Percentiles rank a stretch among this genome's conserved stretches.
Conservation (phyloP, 495 filamentous ascomycete genomes). For the Xylaria longipes region DNA sequence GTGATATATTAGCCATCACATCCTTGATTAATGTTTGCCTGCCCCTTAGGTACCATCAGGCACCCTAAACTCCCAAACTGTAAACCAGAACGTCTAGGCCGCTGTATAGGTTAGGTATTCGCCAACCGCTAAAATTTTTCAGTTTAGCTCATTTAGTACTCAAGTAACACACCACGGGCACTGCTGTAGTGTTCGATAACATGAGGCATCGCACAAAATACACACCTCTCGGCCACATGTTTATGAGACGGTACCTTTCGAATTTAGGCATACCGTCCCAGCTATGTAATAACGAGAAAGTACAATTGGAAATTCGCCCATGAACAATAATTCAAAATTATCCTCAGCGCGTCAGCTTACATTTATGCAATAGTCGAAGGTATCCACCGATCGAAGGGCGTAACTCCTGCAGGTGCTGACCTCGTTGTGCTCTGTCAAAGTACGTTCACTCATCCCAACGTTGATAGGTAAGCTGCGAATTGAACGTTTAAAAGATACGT, state of each 20-base stretch:
- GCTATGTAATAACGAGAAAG: neutral
- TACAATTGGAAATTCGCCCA: neutral
- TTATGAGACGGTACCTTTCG: neutral
- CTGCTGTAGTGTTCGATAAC: neutral
- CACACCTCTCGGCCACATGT: too few relatives aligned
- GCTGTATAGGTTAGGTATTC: too few relatives aligned
- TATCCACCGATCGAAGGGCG: neutral
- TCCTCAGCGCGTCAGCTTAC: neutral
- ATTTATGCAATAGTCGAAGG: constrained; percentile 11
- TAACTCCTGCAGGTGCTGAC: neutral
- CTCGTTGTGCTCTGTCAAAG: neutral
- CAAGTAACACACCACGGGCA: neutral
- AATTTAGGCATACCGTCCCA: neutral
- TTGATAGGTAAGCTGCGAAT: too few relatives aligned
- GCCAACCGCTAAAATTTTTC: too few relatives aligned
- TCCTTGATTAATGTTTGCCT: neutral
- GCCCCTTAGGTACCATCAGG: neutral
- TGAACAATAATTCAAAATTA: neutral
- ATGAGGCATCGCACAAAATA: too few relatives aligned
- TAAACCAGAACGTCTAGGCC: too few relatives aligned
- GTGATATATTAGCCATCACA: neutral
- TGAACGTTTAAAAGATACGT: neutral
- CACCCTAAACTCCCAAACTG: too few relatives aligned
- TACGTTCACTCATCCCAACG: neutral
- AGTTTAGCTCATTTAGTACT: too few relatives aligned